These are phyloP conservation scores for Hericium alpestre DNA, from an alignment of 768 basidiomycete genomes.

Conservation along the genomic window DNA sequence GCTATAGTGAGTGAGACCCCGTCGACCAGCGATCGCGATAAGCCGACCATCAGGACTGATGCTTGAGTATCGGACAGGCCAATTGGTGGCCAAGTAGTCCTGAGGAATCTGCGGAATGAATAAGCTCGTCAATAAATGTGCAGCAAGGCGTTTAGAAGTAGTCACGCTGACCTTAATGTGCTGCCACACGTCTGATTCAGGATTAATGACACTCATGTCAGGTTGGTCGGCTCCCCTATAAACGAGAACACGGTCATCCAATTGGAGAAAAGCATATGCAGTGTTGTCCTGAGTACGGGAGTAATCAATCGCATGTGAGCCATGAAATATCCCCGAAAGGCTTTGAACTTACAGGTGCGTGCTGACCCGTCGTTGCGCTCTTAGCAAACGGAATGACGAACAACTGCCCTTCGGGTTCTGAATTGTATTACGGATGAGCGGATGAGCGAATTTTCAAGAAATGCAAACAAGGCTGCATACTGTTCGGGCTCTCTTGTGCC, in stretches of 20 bases:
- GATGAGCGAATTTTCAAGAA: background rate
- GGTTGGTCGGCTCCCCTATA: constrained; percentile 97
- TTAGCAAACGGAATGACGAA: constrained; percentile 89
- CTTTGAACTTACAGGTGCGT: constrained; percentile 61
- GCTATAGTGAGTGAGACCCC: constrained; percentile 90
- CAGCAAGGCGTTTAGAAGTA: background rate
- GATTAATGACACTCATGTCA: constrained; percentile 96
- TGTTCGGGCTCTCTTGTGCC: constrained; percentile 40
- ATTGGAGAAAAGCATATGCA: constrained; percentile 87
- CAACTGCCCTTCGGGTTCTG: constrained; percentile 59
- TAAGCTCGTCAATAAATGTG: background rate
- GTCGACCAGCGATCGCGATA: constrained; percentile 84
- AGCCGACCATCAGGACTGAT: constrained; percentile 85
- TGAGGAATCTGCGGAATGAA: constrained; percentile 59
- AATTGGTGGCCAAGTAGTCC: constrained; percentile 79
- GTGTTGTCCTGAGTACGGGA: constrained; percentile 67
- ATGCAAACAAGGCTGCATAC: constrained; percentile 25
- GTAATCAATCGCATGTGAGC: background rate
- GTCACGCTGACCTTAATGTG: constrained; percentile 62
- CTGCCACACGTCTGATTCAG: constrained; percentile 97
- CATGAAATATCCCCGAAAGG: background rate
- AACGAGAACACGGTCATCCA: constrained; percentile 87
- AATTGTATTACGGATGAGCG: constrained; percentile 4
- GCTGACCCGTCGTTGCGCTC: constrained; percentile 85
- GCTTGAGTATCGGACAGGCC: constrained; percentile 89